Base-by-base conservation (phyloP, 805 yeast species). In the Candida dendrica region DNA sequence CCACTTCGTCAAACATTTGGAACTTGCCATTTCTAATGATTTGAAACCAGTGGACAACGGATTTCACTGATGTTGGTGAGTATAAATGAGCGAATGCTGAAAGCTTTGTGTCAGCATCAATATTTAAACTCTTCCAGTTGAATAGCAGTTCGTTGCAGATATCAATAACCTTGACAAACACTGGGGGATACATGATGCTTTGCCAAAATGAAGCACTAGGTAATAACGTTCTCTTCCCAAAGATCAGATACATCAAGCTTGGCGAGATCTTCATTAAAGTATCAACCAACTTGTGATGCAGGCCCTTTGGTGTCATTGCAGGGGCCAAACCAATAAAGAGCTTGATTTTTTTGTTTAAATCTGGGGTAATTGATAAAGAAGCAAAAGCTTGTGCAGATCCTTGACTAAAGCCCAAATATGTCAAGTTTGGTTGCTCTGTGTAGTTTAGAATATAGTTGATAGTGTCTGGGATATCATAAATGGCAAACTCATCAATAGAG, bases 1-100 rank as follows among this genome's bases (percentile, higher is more conserved):
- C 62, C 20, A 60, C 58, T 47, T 87, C 95, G 54, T 85, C 93
- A 62, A 79, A 91, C 95, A 93, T 84, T 60, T 90, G 96, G 60
- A 91, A 90, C 38, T 75, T 72, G 37, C 76, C 77, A 6, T 84
- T 71, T 40, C 82, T 71, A 47, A 91, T 85, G 41, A 91, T 90
- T 63, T 88, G 96, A 55, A 88, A 87, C 96, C 96, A 88, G 62
- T 88, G 96, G n/a, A 89, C 97, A 36, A 88, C 89, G 9, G 85
- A 77, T 61, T 90, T 91, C 20, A 90, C 98, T 2, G 90, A 79
- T 0, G 98, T 88, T 18, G 95, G 84, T 2, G 96, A 85, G 64
- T 90, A 91, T 42, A 91, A 68, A 59, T 93, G 97, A 15, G 87
- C 78, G 61, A 87, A 91, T 14, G 86, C 75, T n/a, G 85, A 72